Conservation (phyloP, 163 green algal species). For the Volvox carteri region DNA sequence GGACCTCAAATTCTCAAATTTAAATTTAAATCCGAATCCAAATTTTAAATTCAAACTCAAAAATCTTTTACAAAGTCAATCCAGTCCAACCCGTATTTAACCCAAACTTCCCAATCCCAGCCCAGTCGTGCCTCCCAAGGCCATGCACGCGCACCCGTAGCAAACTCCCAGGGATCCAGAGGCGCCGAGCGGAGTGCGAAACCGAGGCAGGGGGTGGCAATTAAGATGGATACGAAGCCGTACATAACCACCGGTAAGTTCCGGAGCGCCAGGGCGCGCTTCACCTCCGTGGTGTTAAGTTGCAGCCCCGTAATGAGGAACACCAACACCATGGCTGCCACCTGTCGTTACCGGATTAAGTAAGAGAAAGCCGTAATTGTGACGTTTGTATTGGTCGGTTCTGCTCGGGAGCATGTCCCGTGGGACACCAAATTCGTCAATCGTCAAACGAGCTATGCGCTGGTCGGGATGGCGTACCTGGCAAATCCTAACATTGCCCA, state of each 20-base stretch:
- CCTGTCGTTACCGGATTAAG: too few species aligned
- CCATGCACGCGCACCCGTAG: conserved; percentile 52
- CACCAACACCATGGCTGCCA: conserved; percentile 65
- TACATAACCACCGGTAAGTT: conserved; percentile 57
- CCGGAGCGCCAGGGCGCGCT: background rate
- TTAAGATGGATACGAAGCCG: conserved; percentile 67
- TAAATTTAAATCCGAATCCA: too few species aligned
- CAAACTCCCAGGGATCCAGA: conserved; percentile 61
- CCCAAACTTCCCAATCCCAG: too few species aligned
- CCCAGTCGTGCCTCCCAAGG: too few species aligned
- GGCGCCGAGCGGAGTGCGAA: conserved; percentile 60
- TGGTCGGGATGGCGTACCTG: conserved; percentile 2
- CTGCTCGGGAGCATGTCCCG: too few species aligned
- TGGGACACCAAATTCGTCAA: background rate
- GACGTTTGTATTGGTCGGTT: too few species aligned
- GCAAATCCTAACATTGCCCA: conserved; percentile 17
- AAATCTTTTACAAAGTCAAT: too few species aligned
- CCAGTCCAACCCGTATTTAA: too few species aligned
- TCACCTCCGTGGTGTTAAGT: conserved; percentile 65
- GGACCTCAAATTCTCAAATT: too few species aligned
- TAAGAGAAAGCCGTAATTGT: too few species aligned
- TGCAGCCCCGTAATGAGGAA: conserved; percentile 70
- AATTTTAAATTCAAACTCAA: too few species aligned
- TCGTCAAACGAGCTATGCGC: background rate
- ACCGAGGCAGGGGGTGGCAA: conserved; percentile 68